These are phyloP conservation scores for Ogataea kodamae DNA, from an alignment of 805 yeast species.

Conservation along the genomic window DNA sequence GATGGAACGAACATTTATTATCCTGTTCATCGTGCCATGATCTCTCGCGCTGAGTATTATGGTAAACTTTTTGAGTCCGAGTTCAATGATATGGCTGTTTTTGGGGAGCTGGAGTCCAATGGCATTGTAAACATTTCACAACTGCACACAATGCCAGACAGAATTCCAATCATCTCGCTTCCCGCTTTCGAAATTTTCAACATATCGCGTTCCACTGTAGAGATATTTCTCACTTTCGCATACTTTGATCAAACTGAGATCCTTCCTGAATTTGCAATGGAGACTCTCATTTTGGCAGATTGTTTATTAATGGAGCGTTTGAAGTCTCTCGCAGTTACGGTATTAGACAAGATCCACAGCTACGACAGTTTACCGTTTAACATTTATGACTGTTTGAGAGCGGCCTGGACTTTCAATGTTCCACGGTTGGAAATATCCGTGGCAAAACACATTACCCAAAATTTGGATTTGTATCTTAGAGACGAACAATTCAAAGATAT, in stretches of 20 bases:
- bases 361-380: slow-evolving; percentile 30
- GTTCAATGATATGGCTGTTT: slow-evolving; percentile 28
- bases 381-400: slow-evolving; percentile 54
- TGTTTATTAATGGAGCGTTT: slow-evolving; percentile 56
- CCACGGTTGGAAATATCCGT: slow-evolving; percentile 62
- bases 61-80: slow-evolving; percentile 57
- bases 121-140: slow-evolving; percentile 22
- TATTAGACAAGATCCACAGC: slow-evolving; percentile 34
- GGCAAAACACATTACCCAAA: slow-evolving; percentile 54
- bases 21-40: slow-evolving; percentile 62
- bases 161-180: slow-evolving; percentile 22
- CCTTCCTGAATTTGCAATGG: slow-evolving; percentile 49
- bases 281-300: slow-evolving; percentile 58
- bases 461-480: slow-evolving; percentile 37
- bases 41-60: slow-evolving; percentile 61
- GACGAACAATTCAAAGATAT: slow-evolving; percentile 38
- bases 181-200: slow-evolving; percentile 15
- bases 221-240: slow-evolving; percentile 49
- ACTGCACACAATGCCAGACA: slow-evolving; percentile 11
- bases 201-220: slow-evolving; percentile 23
- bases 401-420: slow-evolving; percentile 66
- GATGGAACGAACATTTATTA: slow-evolving; percentile 36
- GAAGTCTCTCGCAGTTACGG: slow-evolving; percentile 59
- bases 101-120: slow-evolving; percentile 16
- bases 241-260: slow-evolving; percentile 60